Base-by-base conservation (phyloP, 257 asterid species). In the Orobanche coerulescens region DNA sequence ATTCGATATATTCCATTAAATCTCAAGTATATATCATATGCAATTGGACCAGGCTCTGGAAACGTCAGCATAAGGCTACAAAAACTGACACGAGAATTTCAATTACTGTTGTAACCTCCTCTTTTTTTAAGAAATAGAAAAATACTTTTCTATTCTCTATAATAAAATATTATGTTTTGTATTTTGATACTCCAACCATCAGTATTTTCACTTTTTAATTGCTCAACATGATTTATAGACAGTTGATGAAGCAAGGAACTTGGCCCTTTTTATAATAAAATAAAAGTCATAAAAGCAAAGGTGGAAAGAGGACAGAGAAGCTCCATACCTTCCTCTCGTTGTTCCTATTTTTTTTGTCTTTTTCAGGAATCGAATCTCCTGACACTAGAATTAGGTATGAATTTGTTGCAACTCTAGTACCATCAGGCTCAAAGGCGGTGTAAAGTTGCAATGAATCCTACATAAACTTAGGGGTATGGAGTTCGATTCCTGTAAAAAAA, bases 261-360 rank as follows among this genome's bases (percentile, higher is more conserved):
- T 73, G 72, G 85, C 65, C 80, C 68, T 53, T 71, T n/a, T 61
- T 36, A 72, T 75, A 79, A 51, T 18, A 46, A 5, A 46, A 14
- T 13, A 16, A 46, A 68, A 55, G 75, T 66, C 67, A 71, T 68
- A 44, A 49, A 74, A 57, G 8, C 57, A 44, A 61, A 70, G 66
- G 80, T 68, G 65, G 68, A 51, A 71, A 68, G 49, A 68, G 68
- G 82, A 79, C 77, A 72, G 73, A 77, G 62, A 34, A 52, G 74
- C 76, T 70, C 86, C 86, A 80, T 77, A 75, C 83, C 86, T 77
- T 72, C 59, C 74, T 58, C 68, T 63, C 62, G 67, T 72, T 70
- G 75, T 64, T 67, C 77, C 72, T 61, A 65, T 73, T 73, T 65
- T 73, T 37, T 43, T 76, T 75, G 23, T 18, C 20, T 43, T 20